Percentiles rank a stretch among this genome's conserved stretches.
Conservation (phyloP, 2,329 filamentous ascomycete genomes). For the Beauveria sp. region DNA sequence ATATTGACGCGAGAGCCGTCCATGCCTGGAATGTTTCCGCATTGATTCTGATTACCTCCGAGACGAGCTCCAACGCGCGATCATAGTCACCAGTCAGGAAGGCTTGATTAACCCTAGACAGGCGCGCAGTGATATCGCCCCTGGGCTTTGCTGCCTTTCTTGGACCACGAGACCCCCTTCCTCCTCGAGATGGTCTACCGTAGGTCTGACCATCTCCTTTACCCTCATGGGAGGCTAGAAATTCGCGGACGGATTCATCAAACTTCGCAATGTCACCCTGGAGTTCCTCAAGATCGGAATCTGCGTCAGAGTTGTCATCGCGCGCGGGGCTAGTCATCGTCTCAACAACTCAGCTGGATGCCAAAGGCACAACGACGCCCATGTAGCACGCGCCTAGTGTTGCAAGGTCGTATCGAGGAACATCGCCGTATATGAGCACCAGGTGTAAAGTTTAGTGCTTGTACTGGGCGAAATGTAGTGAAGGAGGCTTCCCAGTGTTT, state of each 20-base stretch:
- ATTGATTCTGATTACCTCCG: slow-evolving; percentile 61
- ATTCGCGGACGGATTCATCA: slow-evolving; percentile 34
- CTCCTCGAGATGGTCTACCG: slow-evolving; percentile 16
- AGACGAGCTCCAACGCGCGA: slow-evolving; percentile 49
- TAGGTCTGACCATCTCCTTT: slow-evolving; percentile 13
- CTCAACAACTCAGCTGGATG: not conserved
- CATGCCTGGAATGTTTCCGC: slow-evolving; percentile 60
- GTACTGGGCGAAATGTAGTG: too few species aligned
- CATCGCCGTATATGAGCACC: too few species aligned
- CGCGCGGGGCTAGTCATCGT: not conserved
- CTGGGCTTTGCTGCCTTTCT: slow-evolving; percentile 60
- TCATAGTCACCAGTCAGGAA: slow-evolving; percentile 57
- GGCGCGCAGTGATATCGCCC: slow-evolving; percentile 61
- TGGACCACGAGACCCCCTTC: slow-evolving; percentile 34
- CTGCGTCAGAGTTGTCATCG: slow-evolving; percentile 30
- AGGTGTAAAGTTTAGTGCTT: too few species aligned
- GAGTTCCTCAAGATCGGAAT: slow-evolving; percentile 38
- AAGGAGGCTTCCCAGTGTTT: too few species aligned
- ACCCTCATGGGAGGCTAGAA: slow-evolving; percentile 31
- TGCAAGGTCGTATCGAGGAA: too few species aligned
- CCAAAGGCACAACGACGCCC: not conserved
- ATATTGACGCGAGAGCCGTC: slow-evolving; percentile 54
- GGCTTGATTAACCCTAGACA: slow-evolving; percentile 59
- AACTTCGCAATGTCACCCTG: slow-evolving; percentile 36
- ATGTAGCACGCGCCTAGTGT: too few species aligned